Percentiles rank a stretch among this genome's conserved stretches.
Evolutionary conservation across 2,329 filamentous ascomycete genomes (phyloP).

Genomic region (Scortechinia acanthostroma): DNA sequence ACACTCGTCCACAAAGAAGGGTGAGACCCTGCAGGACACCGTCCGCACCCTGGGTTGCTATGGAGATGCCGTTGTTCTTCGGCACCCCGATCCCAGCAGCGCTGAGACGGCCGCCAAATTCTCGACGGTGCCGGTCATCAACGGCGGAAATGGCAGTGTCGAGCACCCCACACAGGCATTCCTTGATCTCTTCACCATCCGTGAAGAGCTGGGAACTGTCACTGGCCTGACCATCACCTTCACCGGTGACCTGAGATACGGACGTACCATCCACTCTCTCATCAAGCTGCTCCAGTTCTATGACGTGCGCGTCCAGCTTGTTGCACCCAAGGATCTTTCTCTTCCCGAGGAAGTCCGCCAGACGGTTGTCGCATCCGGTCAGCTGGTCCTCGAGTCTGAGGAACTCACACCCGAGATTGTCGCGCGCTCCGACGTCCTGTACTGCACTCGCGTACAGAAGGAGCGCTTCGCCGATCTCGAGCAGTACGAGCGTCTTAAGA

Average conservation of each 20-base stretch:
- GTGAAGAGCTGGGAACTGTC: constrained; percentile 91
- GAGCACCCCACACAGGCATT: constrained; percentile 98
- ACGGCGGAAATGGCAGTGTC: constrained; percentile 89
- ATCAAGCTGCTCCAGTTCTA: constrained; percentile 93
- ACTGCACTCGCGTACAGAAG: constrained; percentile 94
- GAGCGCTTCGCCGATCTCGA: constrained; percentile 80
- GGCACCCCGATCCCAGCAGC: constrained; percentile 77
- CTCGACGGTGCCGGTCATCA: constrained; percentile 87
- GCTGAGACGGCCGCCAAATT: constrained; percentile 79
- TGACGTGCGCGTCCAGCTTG: constrained; percentile 87
- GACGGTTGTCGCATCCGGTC: constrained; percentile 65
- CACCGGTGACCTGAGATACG: constrained; percentile 84
- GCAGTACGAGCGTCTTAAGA: constrained; percentile 82
- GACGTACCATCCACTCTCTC: constrained; percentile 88
- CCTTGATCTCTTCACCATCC: constrained; percentile 95
- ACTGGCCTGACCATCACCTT: constrained; percentile 95
- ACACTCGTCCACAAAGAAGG: constrained; percentile 86
- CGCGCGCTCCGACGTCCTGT: constrained; percentile 80
- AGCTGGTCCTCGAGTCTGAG: constrained; percentile 70
- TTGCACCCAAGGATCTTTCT: constrained; percentile 71
- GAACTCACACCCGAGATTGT: constrained; percentile 81
- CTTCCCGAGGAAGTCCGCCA: constrained; percentile 72
- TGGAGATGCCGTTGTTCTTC: constrained; percentile 88
- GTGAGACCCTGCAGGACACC: constrained; percentile 87
- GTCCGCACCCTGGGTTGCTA: constrained; percentile 91